Evolutionary conservation across 306 rosid species (phyloP).

Genomic region (Neltuma alba): DNA sequence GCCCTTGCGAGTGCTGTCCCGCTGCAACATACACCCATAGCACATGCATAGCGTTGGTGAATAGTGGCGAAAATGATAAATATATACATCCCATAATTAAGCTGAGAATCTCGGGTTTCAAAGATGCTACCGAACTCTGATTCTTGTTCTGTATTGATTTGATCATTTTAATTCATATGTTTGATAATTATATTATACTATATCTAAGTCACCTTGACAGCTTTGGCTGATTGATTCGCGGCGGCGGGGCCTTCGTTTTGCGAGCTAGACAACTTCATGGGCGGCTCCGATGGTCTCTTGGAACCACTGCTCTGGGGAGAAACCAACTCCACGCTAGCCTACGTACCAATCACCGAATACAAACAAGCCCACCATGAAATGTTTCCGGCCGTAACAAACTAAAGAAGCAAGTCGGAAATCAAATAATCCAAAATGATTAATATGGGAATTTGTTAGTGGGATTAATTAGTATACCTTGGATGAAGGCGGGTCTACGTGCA

Average conservation of each 20-base stretch:
- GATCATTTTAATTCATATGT: neutral
- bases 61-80: constrained; percentile 1
- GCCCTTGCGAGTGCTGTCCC: constrained; percentile 77
- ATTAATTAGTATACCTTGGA: constrained; percentile 48
- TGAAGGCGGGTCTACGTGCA: constrained; percentile 86
- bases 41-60: constrained; percentile 26
- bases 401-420: neutral
- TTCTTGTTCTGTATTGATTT: constrained; percentile 7
- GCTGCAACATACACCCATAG: constrained; percentile 41
- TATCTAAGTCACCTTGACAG: constrained; percentile 51
- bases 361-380: constrained; percentile 13
- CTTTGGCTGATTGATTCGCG: constrained; percentile 56
- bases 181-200: neutral
- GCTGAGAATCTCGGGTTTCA: constrained; percentile 36
- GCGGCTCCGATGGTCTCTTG: constrained; percentile 68
- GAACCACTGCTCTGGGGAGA: constrained; percentile 63
- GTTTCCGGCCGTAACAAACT: neutral
- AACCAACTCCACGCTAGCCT: constrained; percentile 59
- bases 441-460: too few species aligned
- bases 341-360: neutral
- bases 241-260: constrained; percentile 41
- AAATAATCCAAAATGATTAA: neutral
- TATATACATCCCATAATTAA: constrained; percentile 9
- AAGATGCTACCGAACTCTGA: constrained; percentile 37
- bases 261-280: constrained; percentile 73